A percentile compares a stretch with the other conserved stretches of the same genome.
phyloP scores from a whole-genome alignment of 768 basidiomycete species.

The Kwoniella mangroviensis region DNA sequence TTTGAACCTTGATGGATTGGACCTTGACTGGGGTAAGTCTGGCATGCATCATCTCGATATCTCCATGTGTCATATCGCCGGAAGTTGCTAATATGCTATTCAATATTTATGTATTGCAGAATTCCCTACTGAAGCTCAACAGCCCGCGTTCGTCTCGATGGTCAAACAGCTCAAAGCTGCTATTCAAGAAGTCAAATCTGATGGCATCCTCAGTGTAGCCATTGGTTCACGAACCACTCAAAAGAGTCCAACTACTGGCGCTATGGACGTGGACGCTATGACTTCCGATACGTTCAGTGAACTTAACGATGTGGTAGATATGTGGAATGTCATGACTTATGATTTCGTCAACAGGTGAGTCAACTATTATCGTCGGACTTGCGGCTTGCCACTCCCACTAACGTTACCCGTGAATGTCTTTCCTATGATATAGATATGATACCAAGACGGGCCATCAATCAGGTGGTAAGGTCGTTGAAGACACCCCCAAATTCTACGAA shows the following conservation, averaged over 20 bases:
- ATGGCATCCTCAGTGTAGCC: slow-evolving; percentile 27
- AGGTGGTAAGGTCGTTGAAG: slow-evolving; percentile 35
- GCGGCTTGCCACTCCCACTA: too few relatives aligned
- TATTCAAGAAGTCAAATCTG: neutral
- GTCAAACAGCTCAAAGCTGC: neutral
- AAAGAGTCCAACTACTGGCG: neutral
- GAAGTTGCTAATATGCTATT: too few relatives aligned
- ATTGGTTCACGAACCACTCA: slow-evolving; percentile 17
- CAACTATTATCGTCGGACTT: too few relatives aligned
- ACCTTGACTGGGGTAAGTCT: slow-evolving; percentile 27
- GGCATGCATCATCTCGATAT: too few relatives aligned
- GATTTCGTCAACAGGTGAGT: slow-evolving; percentile 27
- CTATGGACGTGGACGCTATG: slow-evolving; percentile 31
- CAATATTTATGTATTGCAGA: neutral
- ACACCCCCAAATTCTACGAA: slow-evolving; percentile 26
- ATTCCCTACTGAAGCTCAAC: slow-evolving; percentile 13
- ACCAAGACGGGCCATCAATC: slow-evolving; percentile 29
- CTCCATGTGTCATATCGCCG: too few relatives aligned
- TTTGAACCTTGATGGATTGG: slow-evolving; percentile 23
- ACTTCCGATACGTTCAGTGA: slow-evolving; percentile 17
- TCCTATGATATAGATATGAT: too few relatives aligned
- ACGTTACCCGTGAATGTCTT: too few relatives aligned
- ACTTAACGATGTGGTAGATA: slow-evolving; percentile 38
- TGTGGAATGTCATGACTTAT: slow-evolving; percentile 47
- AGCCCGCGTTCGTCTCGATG: neutral